Conservation (phyloP, 2,329 filamentous ascomycete species). For the Colletotrichum caudatum region DNA sequence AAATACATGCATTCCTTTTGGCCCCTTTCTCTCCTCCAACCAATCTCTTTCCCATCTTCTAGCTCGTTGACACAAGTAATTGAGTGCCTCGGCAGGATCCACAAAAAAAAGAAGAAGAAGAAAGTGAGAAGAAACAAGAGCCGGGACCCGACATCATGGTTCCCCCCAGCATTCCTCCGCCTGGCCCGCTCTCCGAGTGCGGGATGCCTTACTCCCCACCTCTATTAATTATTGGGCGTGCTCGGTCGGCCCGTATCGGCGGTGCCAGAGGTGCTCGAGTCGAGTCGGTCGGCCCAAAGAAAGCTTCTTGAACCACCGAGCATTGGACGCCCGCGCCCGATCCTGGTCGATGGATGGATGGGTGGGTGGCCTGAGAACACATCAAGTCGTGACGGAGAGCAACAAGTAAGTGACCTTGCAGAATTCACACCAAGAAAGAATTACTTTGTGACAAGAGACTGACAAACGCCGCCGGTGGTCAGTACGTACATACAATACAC, state of each 20-base stretch:
- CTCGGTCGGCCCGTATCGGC: neutral
- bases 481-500: no score
- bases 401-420: neutral
- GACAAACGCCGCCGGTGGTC: no score
- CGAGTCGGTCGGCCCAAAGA: neutral
- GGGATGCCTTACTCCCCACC: neutral
- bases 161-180: conserved; percentile 5
- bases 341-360: no score
- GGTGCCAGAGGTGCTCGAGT: neutral
- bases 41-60: neutral
- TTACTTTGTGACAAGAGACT: neutral
- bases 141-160: conserved; percentile 12
- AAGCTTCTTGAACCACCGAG: conserved; percentile 25
- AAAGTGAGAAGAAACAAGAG: neutral
- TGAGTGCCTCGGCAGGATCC: conserved; percentile 28
- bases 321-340: neutral
- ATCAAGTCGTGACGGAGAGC: neutral
- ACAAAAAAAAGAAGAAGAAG: neutral
- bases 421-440: neutral
- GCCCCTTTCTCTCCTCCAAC: neutral
- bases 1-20: neutral
- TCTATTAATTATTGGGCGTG: neutral
- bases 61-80: conserved; percentile 7
- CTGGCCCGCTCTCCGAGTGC: conserved; percentile 14
- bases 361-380: neutral